Evolutionary conservation across 2,329 filamentous ascomycete species (phyloP).

Genomic region (Tothia fuscella): DNA sequence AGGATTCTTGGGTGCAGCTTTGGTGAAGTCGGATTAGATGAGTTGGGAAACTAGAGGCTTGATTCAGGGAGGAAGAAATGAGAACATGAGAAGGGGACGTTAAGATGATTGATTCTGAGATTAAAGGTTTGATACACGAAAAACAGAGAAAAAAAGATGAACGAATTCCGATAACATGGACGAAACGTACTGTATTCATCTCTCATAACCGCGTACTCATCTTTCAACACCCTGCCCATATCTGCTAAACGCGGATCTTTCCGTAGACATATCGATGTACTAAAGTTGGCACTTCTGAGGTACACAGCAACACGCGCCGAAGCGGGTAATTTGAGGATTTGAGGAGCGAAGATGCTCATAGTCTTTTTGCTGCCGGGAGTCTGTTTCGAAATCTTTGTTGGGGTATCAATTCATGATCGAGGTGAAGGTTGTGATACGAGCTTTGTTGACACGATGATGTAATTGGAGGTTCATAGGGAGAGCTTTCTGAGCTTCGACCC

Average conservation of each 20-base stretch:
- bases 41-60: too few relatives aligned
- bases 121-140: background rate
- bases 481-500: too few relatives aligned
- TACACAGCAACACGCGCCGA: too few relatives aligned
- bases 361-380: too few relatives aligned
- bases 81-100: too few relatives aligned
- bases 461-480: too few relatives aligned
- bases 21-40: background rate
- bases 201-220: constrained; percentile 49
- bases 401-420: too few relatives aligned
- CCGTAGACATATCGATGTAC: background rate
- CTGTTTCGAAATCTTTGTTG: too few relatives aligned
- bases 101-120: background rate
- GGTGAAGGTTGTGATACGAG: too few relatives aligned
- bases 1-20: constrained; percentile 39
- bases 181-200: constrained; percentile 42
- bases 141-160: too few relatives aligned
- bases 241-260: constrained; percentile 9
- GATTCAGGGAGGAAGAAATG: background rate
- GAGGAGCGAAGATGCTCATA: constrained; percentile 1
- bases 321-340: background rate
- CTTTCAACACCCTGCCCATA: constrained; percentile 33
- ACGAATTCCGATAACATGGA: background rate
- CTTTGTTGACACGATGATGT: too few relatives aligned
- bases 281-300: too few relatives aligned